A percentile compares a stretch with the other conserved stretches of the same genome.
Evolutionary conservation across 139 green algal species (phyloP).

Genomic region (Chlamydomonas sp.): DNA sequence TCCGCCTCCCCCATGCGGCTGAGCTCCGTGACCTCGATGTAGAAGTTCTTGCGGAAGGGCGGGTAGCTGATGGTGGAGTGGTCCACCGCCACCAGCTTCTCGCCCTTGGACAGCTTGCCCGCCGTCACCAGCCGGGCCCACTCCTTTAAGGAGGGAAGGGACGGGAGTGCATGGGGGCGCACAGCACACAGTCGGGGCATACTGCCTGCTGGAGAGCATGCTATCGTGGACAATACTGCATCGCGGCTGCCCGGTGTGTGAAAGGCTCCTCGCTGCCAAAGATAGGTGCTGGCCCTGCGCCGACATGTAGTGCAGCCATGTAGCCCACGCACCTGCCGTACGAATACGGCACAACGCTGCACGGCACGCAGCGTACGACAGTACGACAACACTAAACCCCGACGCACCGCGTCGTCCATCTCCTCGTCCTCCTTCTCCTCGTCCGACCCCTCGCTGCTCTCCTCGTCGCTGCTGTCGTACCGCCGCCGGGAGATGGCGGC

Average conservation of each 20-base stretch:
- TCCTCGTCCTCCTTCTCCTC: constrained; percentile 57
- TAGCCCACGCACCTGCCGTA: too few species aligned
- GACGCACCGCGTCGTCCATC: constrained; percentile 64
- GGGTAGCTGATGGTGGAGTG: constrained; percentile 73
- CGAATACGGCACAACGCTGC: neutral
- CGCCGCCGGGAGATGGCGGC: constrained; percentile 23
- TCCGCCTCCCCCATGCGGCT: constrained; percentile 75
- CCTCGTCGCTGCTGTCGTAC: constrained; percentile 34
- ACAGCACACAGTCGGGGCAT: neutral
- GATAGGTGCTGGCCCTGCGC: too few species aligned
- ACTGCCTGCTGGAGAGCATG: neutral
- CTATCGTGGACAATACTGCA: neutral
- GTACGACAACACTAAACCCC: neutral
- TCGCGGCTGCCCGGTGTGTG: neutral
- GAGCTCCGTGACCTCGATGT: constrained; percentile 78
- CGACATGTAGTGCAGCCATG: too few species aligned
- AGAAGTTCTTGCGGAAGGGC: constrained; percentile 83
- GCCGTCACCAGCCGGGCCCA: constrained; percentile 76
- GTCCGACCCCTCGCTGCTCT: constrained; percentile 26
- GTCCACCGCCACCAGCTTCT: constrained; percentile 88
- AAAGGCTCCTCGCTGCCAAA: too few species aligned
- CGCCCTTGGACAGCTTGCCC: constrained; percentile 89
- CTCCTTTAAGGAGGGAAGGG: constrained; percentile 47
- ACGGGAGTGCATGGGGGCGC: too few species aligned
- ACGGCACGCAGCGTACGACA: neutral